Percentiles rank a stretch among this genome's conserved stretches.
Evolutionary conservation across 164 flowering plant genomes (phyloP).

Genomic region (Stephania cephalantha): DNA sequence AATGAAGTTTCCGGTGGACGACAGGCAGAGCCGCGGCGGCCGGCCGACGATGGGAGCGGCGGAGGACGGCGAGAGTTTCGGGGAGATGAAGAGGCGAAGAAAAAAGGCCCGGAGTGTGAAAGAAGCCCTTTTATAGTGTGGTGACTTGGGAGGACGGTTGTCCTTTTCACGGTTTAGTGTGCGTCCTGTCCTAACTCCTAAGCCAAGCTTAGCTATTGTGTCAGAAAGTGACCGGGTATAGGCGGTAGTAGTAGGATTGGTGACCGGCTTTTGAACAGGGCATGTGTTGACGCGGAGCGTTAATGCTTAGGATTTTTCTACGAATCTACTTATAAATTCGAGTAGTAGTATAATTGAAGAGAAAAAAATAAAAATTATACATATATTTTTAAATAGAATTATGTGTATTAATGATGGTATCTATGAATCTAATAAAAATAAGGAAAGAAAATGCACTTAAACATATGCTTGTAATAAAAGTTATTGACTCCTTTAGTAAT

Average conservation of each 20-base stretch:
- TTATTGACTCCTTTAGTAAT: too few relatives aligned
- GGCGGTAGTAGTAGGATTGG: slow-evolving; percentile 6
- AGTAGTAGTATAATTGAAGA: too few relatives aligned
- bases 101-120: not conserved
- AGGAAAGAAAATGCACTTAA: too few relatives aligned
- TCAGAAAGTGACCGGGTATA: slow-evolving; percentile 4
- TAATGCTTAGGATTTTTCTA: too few relatives aligned
- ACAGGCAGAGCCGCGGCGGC: not conserved
- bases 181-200: not conserved
- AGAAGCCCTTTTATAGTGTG: not conserved
- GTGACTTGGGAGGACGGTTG: not conserved
- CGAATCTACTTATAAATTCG: too few relatives aligned
- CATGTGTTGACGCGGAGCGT: not conserved
- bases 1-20: not conserved
- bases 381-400: too few relatives aligned
- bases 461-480: too few relatives aligned
- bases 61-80: not conserved
- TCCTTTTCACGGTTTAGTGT: not conserved
- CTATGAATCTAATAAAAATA: too few relatives aligned
- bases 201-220: not conserved
- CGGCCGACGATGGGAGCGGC: not conserved
- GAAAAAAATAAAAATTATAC: too few relatives aligned
- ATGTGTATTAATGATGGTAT: too few relatives aligned
- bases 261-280: slow-evolving; percentile 7
- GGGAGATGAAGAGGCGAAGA: not conserved